Conservation (phyloP, 495 filamentous ascomycete genomes). For the Hypoxylon fuscum region DNA sequence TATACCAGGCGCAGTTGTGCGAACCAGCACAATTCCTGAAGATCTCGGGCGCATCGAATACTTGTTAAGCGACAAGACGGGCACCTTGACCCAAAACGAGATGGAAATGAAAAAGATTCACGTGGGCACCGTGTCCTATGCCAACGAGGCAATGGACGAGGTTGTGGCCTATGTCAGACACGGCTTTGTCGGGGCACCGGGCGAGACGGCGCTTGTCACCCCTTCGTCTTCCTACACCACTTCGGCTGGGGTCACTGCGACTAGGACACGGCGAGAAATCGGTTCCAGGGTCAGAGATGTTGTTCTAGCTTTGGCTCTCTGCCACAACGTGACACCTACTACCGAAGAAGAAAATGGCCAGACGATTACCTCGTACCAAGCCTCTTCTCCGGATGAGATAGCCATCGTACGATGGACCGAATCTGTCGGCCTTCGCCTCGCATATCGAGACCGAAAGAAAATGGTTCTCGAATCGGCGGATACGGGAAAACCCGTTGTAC, state of each 20-base stretch:
- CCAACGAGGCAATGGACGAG: constrained; percentile 98
- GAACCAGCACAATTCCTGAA: constrained; percentile 97
- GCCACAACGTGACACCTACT: constrained; percentile 97
- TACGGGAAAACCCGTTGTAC: constrained; percentile 78
- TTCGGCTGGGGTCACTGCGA: constrained; percentile 66
- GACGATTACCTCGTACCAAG: constrained; percentile 88
- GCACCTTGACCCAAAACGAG: constrained; percentile 96
- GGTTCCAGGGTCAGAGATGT: constrained; percentile 91
- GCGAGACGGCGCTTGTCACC: constrained; percentile 66
- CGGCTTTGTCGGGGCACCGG: constrained; percentile 68
- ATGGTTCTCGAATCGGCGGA: constrained; percentile 85
- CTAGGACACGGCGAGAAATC: constrained; percentile 89
- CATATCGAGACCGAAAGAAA: constrained; percentile 83
- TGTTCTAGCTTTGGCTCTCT: constrained; percentile 88
- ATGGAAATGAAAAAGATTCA: constrained; percentile 99
- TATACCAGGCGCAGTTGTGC: constrained; percentile 90
- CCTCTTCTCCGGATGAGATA: constrained; percentile 97
- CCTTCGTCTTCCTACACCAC: constrained; percentile 75
- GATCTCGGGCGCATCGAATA: constrained; percentile 97
- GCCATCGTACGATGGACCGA: constrained; percentile 97
- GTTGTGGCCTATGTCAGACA: constrained; percentile 86
- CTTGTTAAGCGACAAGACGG: constrained; percentile 95
- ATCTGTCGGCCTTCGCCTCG: constrained; percentile 84
- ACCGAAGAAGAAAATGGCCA: constrained; percentile 81
- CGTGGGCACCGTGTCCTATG: constrained; percentile 97